These are phyloP conservation scores for Adansonia digitata DNA, from an alignment of 345 rosid genomes.

Conservation along the genomic window DNA sequence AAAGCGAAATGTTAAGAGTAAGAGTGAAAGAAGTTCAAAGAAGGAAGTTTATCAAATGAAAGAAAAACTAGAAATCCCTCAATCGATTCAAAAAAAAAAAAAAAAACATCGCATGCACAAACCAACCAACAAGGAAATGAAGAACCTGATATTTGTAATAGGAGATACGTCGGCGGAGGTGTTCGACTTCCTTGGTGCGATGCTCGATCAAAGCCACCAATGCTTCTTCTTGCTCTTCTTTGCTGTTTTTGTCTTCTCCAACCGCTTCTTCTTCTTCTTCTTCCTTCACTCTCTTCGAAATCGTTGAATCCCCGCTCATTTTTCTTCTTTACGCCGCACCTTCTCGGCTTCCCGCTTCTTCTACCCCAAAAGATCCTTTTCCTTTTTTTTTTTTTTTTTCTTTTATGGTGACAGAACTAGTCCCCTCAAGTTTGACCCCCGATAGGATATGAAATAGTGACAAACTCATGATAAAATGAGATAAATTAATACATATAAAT, in stretches of 20 bases:
- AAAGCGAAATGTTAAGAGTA: not conserved
- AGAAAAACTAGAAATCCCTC: not conserved
- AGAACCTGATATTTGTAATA: conserved; percentile 70
- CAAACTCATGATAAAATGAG: no score
- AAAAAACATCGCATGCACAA: not conserved
- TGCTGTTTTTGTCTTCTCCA: conserved; percentile 16
- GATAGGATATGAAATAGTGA: no score
- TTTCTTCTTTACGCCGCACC: no score
- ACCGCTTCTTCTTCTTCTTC: conserved; percentile 17
- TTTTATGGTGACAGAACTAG: no score
- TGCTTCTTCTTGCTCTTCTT: conserved; percentile 62
- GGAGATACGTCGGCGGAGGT: conserved; percentile 54
- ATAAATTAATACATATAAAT: no score
- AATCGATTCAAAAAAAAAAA: not conserved
- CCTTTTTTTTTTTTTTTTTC: no score
- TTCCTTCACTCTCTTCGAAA: conserved; percentile 20
- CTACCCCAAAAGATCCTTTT: not conserved
- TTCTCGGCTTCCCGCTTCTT: no score
- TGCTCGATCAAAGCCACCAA: conserved; percentile 72
- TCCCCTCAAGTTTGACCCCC: no score
- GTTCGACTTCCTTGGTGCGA: conserved; percentile 58
- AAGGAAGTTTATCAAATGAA: not conserved
- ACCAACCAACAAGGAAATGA: not conserved
- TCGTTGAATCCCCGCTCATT: conserved; percentile 2
- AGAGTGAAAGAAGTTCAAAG: not conserved